Conservation (phyloP, 1,284 basidiomycete genomes). For the Salmacisia buchloeana region DNA sequence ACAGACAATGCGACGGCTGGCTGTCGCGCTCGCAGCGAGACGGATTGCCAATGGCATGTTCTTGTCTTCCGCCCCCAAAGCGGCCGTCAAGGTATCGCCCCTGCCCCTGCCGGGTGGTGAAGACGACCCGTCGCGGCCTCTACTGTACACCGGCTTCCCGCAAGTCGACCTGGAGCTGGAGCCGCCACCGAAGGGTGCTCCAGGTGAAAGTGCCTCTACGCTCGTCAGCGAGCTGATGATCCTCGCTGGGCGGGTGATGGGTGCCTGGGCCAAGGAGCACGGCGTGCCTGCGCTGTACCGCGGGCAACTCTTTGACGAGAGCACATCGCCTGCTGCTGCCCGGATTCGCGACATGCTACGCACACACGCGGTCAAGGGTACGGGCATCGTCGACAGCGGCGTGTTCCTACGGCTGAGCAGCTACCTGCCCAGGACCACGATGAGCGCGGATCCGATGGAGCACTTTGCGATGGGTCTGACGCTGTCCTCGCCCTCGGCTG, state of each 20-base stretch:
- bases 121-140: constrained; percentile 11
- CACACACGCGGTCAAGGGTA: too few relatives aligned
- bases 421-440: too few relatives aligned
- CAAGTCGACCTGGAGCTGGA: constrained; percentile 13
- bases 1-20: constrained; percentile 51
- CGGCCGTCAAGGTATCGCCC: constrained; percentile 3
- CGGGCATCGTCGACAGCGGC: too few relatives aligned
- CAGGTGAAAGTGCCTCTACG: constrained; percentile 21
- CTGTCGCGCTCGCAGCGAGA: constrained; percentile 25
- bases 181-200: too few relatives aligned
- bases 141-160: constrained; percentile 32
- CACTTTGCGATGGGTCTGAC: constrained; percentile 75
- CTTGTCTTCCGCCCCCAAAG: neutral
- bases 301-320: constrained; percentile 52
- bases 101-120: constrained; percentile 2
- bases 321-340: neutral
- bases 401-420: too few relatives aligned
- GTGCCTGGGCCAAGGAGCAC: constrained; percentile 64
- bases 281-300: constrained; percentile 67
- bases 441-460: constrained; percentile 53
- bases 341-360: neutral
- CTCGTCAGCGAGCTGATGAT: constrained; percentile 81
- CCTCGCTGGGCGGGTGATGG: constrained; percentile 70
- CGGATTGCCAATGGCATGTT: constrained; percentile 1
- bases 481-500: too few relatives aligned